A percentile compares a stretch with the other conserved stretches of the same genome.
phyloP scores from a whole-genome alignment of 345 rosid species.

The Clarkia xantiana region DNA sequence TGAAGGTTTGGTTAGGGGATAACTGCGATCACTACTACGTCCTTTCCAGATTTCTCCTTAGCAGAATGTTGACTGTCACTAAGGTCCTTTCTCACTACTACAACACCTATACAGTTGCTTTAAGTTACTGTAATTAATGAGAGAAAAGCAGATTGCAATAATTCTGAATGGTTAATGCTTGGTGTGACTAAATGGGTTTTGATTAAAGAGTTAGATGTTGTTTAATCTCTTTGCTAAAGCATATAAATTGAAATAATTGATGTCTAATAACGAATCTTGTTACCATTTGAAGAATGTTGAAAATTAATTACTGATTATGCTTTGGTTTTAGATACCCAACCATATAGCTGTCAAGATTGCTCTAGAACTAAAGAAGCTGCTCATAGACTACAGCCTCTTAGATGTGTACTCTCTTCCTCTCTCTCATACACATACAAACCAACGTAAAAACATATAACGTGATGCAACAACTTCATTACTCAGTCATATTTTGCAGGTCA shows the following conservation, averaged over 20 bases:
- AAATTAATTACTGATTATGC: not conserved
- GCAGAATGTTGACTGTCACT: conserved; percentile 94
- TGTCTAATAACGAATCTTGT: not conserved
- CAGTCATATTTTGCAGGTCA: conserved; percentile 39
- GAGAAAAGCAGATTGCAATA: no score
- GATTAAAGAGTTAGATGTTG: no score
- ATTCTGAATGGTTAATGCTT: no score
- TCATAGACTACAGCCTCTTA: conserved; percentile 88
- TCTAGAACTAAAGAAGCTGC: conserved; percentile 93
- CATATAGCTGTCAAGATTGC: conserved; percentile 94
- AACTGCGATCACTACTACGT: conserved; percentile 93
- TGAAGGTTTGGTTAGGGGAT: conserved; percentile 95
- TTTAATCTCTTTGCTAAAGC: no score
- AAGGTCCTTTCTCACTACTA: conserved; percentile 33
- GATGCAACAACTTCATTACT: not conserved
- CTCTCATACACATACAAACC: not conserved
- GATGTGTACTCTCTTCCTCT: conserved; percentile 59
- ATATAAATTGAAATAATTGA: not conserved
- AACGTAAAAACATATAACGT: no score
- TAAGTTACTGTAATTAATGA: no score
- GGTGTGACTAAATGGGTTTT: no score
- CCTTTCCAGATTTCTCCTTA: conserved; percentile 77
- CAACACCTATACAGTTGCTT: not conserved
- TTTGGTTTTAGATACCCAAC: conserved; percentile 65
- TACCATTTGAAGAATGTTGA: no score